A percentile compares a stretch with the other conserved stretches of the same genome.
Conservation (phyloP, 306 rosid genomes). For the Oxytropis ochrocephala region DNA sequence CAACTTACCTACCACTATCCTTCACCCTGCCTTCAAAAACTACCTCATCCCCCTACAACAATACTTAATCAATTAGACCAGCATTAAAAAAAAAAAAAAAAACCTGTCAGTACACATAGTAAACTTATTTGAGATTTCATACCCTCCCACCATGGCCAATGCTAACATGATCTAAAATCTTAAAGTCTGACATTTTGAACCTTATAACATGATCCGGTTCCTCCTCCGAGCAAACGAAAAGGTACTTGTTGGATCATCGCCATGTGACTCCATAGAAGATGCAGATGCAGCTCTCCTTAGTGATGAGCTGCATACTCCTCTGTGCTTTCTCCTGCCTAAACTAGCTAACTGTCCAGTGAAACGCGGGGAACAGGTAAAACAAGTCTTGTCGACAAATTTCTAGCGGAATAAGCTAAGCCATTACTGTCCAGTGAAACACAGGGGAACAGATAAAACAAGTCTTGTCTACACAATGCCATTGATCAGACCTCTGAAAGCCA, state of each 20-base stretch:
- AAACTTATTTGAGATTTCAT: slow-evolving; percentile 27
- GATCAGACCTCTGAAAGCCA: slow-evolving; percentile 30
- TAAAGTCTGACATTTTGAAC: slow-evolving; percentile 80
- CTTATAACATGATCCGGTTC: slow-evolving; percentile 69
- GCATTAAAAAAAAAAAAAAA: neutral
- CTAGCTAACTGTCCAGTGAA: slow-evolving; percentile 29
- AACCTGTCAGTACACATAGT: neutral
- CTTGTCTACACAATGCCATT: slow-evolving; percentile 52
- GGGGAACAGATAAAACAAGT: too few species aligned
- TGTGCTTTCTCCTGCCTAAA: slow-evolving; percentile 22
- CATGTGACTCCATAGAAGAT: slow-evolving; percentile 42
- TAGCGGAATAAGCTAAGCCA: slow-evolving; percentile 37
- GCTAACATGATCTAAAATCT: slow-evolving; percentile 57
- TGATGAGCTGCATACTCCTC: slow-evolving; percentile 45
- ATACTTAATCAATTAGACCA: slow-evolving; percentile 32
- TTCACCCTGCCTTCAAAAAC: slow-evolving; percentile 72
- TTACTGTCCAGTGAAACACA: slow-evolving; percentile 20
- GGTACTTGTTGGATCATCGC: slow-evolving; percentile 22
- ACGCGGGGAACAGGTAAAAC: slow-evolving; percentile 35
- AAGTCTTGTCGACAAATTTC: slow-evolving; percentile 55
- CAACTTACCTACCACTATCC: slow-evolving; percentile 62
- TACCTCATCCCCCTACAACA: slow-evolving; percentile 73
- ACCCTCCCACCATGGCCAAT: slow-evolving; percentile 96
- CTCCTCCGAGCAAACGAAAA: slow-evolving; percentile 53
- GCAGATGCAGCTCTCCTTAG: slow-evolving; percentile 34